These are phyloP conservation scores for Phytopythium aichiense DNA, from an alignment of 352 stramenopile genomes.

Conservation along the genomic window DNA sequence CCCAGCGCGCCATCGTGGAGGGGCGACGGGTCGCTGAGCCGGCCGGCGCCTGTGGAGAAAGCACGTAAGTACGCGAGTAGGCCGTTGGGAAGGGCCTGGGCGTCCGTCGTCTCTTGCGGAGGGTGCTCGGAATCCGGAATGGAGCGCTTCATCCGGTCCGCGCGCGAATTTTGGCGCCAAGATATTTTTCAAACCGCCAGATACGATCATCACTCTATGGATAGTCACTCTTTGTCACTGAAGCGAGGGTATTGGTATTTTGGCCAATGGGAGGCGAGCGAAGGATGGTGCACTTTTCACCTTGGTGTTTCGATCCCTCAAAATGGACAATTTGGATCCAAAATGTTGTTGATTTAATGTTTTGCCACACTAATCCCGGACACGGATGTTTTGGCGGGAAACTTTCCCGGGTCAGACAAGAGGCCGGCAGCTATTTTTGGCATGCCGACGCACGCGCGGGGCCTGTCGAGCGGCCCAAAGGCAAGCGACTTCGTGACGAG, in stretches of 20 bases:
- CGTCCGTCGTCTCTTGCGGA: not conserved
- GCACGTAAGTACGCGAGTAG: not conserved
- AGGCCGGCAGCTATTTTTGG: not conserved
- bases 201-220: constrained; percentile 6
- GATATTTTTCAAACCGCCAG: constrained; percentile 2
- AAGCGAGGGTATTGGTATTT: not conserved
- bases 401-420: not conserved
- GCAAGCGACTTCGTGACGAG: not conserved
- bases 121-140: constrained; percentile 9
- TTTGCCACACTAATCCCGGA: too few species aligned
- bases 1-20: constrained; percentile 23
- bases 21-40: too few species aligned
- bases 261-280: constrained; percentile 10
- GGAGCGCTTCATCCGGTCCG: not conserved
- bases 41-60: not conserved
- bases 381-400: not conserved
- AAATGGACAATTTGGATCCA: too few species aligned
- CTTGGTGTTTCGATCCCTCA: too few species aligned
- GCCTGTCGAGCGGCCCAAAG: not conserved
- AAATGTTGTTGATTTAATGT: too few species aligned
- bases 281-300: not conserved
- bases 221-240: not conserved
- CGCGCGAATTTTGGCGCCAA: not conserved
- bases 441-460: not conserved
- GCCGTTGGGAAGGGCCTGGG: too few species aligned